These are phyloP conservation scores for Zygoascus biomembranicola DNA, from an alignment of 805 yeast species.

Conservation along the genomic window DNA sequence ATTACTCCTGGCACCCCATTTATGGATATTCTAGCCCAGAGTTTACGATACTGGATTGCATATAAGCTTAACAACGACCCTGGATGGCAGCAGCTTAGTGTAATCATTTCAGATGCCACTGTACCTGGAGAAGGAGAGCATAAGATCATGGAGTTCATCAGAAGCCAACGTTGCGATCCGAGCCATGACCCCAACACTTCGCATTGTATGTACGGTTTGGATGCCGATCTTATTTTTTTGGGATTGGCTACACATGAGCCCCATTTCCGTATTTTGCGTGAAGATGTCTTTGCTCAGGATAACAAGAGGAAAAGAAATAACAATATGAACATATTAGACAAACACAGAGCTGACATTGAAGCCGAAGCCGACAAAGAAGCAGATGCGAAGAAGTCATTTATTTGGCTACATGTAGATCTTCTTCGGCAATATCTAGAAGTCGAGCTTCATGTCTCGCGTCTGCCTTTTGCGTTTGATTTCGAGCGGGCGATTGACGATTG, in stretches of 20 bases:
- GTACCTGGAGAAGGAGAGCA: slow-evolving; percentile 99
- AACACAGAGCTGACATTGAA: slow-evolving; percentile 30
- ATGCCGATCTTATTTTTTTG: slow-evolving; percentile 93
- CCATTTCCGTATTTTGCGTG: slow-evolving; percentile 86
- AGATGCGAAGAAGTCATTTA: slow-evolving; percentile 53
- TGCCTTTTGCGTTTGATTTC: slow-evolving; percentile 70
- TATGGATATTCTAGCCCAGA: slow-evolving; percentile 80
- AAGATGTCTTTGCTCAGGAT: slow-evolving; percentile 89
- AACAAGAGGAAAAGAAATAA: slow-evolving; percentile 26
- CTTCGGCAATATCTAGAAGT: slow-evolving; percentile 80
- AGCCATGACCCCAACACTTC: slow-evolving; percentile 84
- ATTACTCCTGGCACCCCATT: slow-evolving; percentile 99
- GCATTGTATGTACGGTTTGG: slow-evolving; percentile 96
- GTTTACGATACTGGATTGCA: slow-evolving; percentile 86
- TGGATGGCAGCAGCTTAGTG: slow-evolving; percentile 86
- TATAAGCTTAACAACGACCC: slow-evolving; percentile 83
- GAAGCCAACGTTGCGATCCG: slow-evolving; percentile 82
- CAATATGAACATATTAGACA: slow-evolving; percentile 42
- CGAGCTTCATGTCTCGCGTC: slow-evolving; percentile 64
- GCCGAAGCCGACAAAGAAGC: slow-evolving; percentile 30
- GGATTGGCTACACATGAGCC: slow-evolving; percentile 98
- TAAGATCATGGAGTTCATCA: slow-evolving; percentile 90
- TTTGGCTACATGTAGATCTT: slow-evolving; percentile 88
- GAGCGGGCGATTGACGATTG: slow-evolving; percentile 98
- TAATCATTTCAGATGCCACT: slow-evolving; percentile 87